Evolutionary conservation across 1,139 yeast species (phyloP).

Genomic region (Pneumocystis sp.): DNA sequence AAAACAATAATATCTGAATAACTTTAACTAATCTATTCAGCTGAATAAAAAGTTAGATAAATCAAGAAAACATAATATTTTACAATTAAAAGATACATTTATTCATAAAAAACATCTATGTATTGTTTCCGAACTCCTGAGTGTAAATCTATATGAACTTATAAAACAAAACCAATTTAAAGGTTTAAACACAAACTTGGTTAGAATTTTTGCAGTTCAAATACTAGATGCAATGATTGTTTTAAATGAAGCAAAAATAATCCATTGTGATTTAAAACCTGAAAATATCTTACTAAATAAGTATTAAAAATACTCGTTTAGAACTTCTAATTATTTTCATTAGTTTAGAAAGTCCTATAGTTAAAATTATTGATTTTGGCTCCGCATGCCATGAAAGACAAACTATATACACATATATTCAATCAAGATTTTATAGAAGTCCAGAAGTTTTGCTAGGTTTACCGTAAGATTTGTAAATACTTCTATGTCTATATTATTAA

Average conservation of each 20-base stretch:
- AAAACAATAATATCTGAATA: background rate
- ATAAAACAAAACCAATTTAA: constrained; percentile 88
- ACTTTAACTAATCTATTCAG: background rate
- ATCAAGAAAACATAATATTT: constrained; percentile 53
- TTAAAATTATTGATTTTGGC: constrained; percentile 93
- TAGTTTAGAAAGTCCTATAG: constrained; percentile 62
- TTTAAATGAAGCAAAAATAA: constrained; percentile 66
- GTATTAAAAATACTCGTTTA: background rate
- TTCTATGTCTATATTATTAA: background rate
- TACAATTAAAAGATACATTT: constrained; percentile 71
- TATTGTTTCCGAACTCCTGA: constrained; percentile 75
- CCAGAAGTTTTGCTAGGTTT: constrained; percentile 90
- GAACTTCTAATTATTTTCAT: background rate
- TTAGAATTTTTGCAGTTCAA: constrained; percentile 65
- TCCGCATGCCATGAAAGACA: constrained; percentile 87
- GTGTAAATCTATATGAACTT: constrained; percentile 78
- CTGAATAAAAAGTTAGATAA: constrained; percentile 61
- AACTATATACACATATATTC: constrained; percentile 84
- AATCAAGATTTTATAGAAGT: constrained; percentile 85
- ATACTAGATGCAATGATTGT: constrained; percentile 65
- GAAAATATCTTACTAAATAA: constrained; percentile 76
- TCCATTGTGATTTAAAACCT: constrained; percentile 94
- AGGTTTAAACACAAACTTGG: constrained; percentile 70
- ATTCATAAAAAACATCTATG: constrained; percentile 88
- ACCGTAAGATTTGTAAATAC: constrained; percentile 27